A percentile compares a stretch with the other conserved stretches of the same genome.
phyloP scores from a whole-genome alignment of 2,329 filamentous ascomycete genomes.

The Fusarium compactum region DNA sequence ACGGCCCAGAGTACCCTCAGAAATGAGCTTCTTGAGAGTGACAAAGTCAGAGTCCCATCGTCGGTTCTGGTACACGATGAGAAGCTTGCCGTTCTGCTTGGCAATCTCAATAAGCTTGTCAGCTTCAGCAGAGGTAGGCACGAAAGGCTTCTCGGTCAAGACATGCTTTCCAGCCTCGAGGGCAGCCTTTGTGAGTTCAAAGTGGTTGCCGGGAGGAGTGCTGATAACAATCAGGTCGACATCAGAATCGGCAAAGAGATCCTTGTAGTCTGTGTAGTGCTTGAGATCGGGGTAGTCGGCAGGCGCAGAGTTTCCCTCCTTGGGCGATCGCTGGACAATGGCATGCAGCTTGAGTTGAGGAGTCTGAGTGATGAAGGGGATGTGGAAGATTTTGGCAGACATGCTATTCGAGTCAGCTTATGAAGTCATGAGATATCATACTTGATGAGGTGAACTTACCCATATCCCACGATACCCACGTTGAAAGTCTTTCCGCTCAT shows the following conservation, averaged over 20 bases:
- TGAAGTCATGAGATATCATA: slow-evolving; percentile 16
- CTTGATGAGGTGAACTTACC: slow-evolving; percentile 53
- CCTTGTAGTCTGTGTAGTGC: slow-evolving; percentile 71
- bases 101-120: slow-evolving; percentile 70
- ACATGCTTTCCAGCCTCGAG: slow-evolving; percentile 81
- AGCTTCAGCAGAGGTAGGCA: slow-evolving; percentile 76
- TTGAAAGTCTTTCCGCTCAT: slow-evolving; percentile 59
- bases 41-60: slow-evolving; percentile 83
- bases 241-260: slow-evolving; percentile 72
- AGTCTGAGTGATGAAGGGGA: slow-evolving; percentile 78
- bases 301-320: slow-evolving; percentile 72
- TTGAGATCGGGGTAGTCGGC: slow-evolving; percentile 74
- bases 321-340: slow-evolving; percentile 80
- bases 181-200: slow-evolving; percentile 71
- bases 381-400: slow-evolving; percentile 85
- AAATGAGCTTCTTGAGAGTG: slow-evolving; percentile 73
- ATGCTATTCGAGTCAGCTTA: slow-evolving; percentile 54
- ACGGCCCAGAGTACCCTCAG: slow-evolving; percentile 72
- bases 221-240: slow-evolving; percentile 79
- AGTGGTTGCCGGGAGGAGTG: slow-evolving; percentile 79
- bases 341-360: slow-evolving; percentile 76
- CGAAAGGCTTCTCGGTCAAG: slow-evolving; percentile 86
- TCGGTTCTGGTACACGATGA: slow-evolving; percentile 82
- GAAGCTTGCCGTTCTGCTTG: slow-evolving; percentile 60
- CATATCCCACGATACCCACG: slow-evolving; percentile 65